Base-by-base conservation (phyloP, 73 alveolate species). In the Paramecium bursaria region DNA sequence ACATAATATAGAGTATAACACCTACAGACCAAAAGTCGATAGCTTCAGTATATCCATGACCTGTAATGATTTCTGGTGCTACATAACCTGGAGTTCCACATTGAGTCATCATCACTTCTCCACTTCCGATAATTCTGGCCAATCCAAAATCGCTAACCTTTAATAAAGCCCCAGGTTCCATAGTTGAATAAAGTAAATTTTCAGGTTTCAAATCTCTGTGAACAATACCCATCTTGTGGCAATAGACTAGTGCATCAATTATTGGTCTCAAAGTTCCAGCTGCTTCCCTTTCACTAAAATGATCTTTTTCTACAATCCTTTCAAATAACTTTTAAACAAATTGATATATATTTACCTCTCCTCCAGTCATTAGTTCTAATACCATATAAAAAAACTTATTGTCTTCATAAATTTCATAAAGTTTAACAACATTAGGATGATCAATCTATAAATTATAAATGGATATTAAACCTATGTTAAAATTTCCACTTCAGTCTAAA, bases 391-490 rank as follows among this genome's bases (percentile, higher is more conserved):
- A 50, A 53, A 80, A 85, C 1, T 74, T 73, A 17, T 90, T 88
- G 74, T 94, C 97, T 21, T 94, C 98, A 61, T 86, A 94, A 33
- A 94, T 86, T 73, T 94, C 98, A 50, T 79, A 90, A 2, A 93
- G 76, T 46, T 93, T 90, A 13, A 94, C 96, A 13, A 94, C 95
- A 86, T 94, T 94, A n/a, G 98, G 98, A 51, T 94, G 98, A 46
- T 94, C 98, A n/a, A 85, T 85, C 88, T 75, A 30, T 10, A 1
- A 7, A 13, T 46, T 22, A 75, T 15, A 35, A 11, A 15, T 51
- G 19, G 14, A 48, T 74, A 26, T 46, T 13, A 21, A 50, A 94
- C 88, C 51, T 92, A 90, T 5, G 98, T 88, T 13, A 94, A 31
- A 35, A 94, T 94, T 42, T 94, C 97, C 1, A 94, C 92, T 85